A percentile compares a stretch with the other conserved stretches of the same genome.
These are phyloP conservation scores for Aspergillus latus DNA, from an alignment of 2,329 filamentous ascomycete genomes.

Conservation along the genomic window DNA sequence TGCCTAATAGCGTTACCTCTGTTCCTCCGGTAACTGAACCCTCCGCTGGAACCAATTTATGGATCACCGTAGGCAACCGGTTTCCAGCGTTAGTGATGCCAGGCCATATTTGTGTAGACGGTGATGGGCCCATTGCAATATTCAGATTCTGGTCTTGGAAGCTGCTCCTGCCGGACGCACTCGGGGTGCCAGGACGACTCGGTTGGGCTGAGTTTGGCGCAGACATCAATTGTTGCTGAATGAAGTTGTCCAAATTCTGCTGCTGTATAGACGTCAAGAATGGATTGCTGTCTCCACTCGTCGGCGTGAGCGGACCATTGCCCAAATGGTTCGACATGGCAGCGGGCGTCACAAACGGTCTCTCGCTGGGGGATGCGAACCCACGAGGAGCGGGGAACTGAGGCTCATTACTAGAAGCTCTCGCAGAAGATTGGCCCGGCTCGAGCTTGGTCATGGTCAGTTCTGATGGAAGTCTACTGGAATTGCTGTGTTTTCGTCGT, in stretches of 20 bases:
- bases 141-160: constrained; percentile 38
- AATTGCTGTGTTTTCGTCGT: constrained; percentile 75
- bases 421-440: constrained; percentile 46
- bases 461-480: constrained; percentile 67
- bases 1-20: constrained; percentile 81
- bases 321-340: constrained; percentile 51
- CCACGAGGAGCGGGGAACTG: constrained; percentile 42
- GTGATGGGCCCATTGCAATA: constrained; percentile 40
- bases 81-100: constrained; percentile 53
- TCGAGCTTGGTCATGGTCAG: constrained; percentile 82
- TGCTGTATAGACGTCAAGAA: constrained; percentile 60
- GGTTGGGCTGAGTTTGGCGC: constrained; percentile 70
- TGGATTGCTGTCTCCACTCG: constrained; percentile 60
- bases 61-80: constrained; percentile 64
- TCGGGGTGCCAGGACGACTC: constrained; percentile 76
- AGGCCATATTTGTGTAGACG: constrained; percentile 54
- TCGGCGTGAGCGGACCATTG: constrained; percentile 66
- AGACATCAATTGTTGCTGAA: constrained; percentile 66
- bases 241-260: constrained; percentile 65
- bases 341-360: constrained; percentile 48
- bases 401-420: constrained; percentile 34
- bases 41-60: constrained; percentile 79
- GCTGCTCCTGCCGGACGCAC: constrained; percentile 43
- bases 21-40: constrained; percentile 80
- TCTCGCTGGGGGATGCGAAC: constrained; percentile 44